phyloP scores from a whole-genome alignment of 1,284 basidiomycete genomes.

The Macrocystidia cucumis region DNA sequence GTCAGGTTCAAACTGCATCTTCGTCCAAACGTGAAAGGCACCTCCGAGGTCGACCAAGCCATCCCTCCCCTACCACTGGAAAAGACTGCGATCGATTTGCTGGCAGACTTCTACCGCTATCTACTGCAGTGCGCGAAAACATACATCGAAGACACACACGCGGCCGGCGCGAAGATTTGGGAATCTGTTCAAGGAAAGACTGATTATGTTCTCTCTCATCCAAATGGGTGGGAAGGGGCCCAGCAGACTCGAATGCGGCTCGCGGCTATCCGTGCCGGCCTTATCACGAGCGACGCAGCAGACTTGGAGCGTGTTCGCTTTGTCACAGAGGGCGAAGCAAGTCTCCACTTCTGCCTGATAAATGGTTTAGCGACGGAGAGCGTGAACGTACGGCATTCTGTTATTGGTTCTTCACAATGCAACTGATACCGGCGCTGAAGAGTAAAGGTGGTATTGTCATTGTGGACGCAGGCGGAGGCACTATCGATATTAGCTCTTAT shows the following conservation, averaged over 20 bases:
- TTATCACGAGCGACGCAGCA: conserved; percentile 23
- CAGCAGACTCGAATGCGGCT: conserved; percentile 28
- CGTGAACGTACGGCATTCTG: background rate
- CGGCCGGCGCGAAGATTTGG: conserved; percentile 12
- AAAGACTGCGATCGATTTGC: conserved; percentile 37
- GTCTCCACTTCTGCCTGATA: conserved; percentile 27
- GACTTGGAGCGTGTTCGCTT: conserved; percentile 24
- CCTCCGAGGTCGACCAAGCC: conserved; percentile 20
- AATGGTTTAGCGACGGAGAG: conserved; percentile 11
- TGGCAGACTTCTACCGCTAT: conserved; percentile 35
- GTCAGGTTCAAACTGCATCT: conserved; percentile 44
- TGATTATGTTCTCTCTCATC: conserved; percentile 22
- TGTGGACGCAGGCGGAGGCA: conserved; percentile 40
- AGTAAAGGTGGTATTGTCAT: conserved; percentile 36
- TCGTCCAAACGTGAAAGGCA: conserved; percentile 23
- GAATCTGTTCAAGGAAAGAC: conserved; percentile 10
- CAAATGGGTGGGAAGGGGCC: conserved; percentile 34
- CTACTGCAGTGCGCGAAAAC: conserved; percentile 13
- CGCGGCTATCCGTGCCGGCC: conserved; percentile 25
- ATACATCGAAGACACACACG: conserved; percentile 17
- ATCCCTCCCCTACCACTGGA: conserved; percentile 37
- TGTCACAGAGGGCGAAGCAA: conserved; percentile 34
- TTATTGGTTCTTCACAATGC: background rate
- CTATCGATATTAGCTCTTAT: conserved; percentile 21
- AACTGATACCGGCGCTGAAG: conserved; percentile 12